Percentiles rank a stretch among this genome's conserved stretches.
These are phyloP conservation scores for Aspergillus pseudonomiae DNA, from an alignment of 2,329 filamentous ascomycete genomes.

Conservation along the genomic window DNA sequence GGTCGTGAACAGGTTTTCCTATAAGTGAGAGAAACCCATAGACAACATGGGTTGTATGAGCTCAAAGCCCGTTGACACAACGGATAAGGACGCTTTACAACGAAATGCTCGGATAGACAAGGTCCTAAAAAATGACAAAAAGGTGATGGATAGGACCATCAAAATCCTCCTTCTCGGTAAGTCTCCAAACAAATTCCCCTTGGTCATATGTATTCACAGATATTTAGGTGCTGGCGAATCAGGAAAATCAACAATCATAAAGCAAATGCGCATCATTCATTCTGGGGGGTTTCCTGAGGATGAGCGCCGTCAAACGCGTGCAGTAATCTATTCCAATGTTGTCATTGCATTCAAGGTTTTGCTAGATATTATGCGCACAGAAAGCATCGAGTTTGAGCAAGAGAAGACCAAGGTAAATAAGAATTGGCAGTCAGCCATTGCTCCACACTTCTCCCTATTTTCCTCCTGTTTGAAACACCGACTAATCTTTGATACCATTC, in stretches of 20 bases:
- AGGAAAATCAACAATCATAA: constrained; percentile 94
- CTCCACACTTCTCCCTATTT: not conserved
- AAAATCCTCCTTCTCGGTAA: constrained; percentile 91
- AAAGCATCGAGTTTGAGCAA: constrained; percentile 76
- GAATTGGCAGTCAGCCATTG: not conserved
- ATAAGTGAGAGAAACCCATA: not conserved
- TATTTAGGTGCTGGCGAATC: constrained; percentile 84
- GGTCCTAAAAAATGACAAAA: constrained; percentile 82
- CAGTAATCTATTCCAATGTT: constrained; percentile 94
- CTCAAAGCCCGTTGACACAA: constrained; percentile 43
- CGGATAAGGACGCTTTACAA: constrained; percentile 46
- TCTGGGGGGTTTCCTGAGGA: constrained; percentile 85
- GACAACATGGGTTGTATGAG: constrained; percentile 49
- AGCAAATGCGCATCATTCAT: constrained; percentile 99
- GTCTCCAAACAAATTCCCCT: constrained; percentile 30
- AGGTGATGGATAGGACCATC: constrained; percentile 81
- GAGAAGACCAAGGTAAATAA: constrained; percentile 73
- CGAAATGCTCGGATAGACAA: constrained; percentile 75
- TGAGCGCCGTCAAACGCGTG: constrained; percentile 91
- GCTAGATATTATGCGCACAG: constrained; percentile 85
- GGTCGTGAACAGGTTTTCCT: not conserved
- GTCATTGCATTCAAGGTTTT: constrained; percentile 90
- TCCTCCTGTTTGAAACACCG: not conserved
- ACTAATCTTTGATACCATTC: constrained; percentile 15
- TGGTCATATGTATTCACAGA: not conserved